Evolutionary conservation across 2,329 filamentous ascomycete genomes (phyloP).

Genomic region (Pseudofabraea citricarpa): DNA sequence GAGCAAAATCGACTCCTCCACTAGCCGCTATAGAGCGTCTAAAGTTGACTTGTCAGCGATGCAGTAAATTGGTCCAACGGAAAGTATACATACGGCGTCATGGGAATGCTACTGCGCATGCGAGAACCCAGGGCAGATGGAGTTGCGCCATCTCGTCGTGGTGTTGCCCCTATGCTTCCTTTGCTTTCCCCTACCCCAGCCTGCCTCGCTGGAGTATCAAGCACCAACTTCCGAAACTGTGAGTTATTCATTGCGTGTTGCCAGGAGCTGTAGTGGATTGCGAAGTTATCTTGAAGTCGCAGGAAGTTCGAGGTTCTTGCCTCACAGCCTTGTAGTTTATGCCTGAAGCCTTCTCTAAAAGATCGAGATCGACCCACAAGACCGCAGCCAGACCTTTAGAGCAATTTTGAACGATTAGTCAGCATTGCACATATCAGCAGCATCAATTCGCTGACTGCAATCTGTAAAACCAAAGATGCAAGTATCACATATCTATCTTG

Average conservation of each 20-base stretch:
- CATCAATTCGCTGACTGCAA: no score
- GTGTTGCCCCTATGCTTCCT: constrained; percentile 22
- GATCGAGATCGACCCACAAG: no score
- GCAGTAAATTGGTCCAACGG: neutral
- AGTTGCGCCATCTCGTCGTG: constrained; percentile 42
- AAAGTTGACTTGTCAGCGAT: constrained; percentile 5
- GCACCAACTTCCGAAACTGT: constrained; percentile 80
- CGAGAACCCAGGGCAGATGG: constrained; percentile 66
- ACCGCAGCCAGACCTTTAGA: no score
- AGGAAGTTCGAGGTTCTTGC: no score
- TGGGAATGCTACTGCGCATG: constrained; percentile 77
- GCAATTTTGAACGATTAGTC: no score
- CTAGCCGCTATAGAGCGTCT: constrained; percentile 13
- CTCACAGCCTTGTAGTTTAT: no score
- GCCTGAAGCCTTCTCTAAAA: no score
- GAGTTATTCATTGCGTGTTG: constrained; percentile 91
- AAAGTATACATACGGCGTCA: constrained; percentile 71
- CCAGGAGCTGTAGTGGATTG: no score
- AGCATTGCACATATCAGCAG: no score
- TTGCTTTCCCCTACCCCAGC: constrained; percentile 26
- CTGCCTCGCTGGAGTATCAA: constrained; percentile 42
- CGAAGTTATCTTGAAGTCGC: no score
- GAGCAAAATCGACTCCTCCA: constrained; percentile 67
- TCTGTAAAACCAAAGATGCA: no score
- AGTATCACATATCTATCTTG: no score